phyloP scores from a whole-genome alignment of 495 filamentous ascomycete genomes.

The Penicillium malachiteum region DNA sequence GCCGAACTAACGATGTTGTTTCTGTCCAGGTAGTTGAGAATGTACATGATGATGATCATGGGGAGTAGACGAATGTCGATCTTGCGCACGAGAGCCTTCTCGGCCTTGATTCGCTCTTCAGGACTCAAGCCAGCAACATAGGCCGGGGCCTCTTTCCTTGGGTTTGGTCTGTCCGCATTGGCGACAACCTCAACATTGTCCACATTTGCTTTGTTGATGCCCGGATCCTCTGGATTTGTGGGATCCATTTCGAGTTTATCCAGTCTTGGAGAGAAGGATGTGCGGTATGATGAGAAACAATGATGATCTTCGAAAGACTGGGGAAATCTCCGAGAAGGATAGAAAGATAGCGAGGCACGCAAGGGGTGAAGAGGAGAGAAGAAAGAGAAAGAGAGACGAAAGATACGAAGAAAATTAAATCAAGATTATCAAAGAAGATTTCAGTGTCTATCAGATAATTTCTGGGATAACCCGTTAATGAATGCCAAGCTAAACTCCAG shows the following conservation, averaged over 20 bases:
- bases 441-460: no score
- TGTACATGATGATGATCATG: slow-evolving; percentile 70
- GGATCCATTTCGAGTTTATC: not conserved
- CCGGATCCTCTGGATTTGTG: not conserved
- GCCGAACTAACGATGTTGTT: slow-evolving; percentile 49
- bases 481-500: no score
- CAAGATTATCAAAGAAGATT: no score
- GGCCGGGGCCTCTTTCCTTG: slow-evolving; percentile 44
- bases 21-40: slow-evolving; percentile 79
- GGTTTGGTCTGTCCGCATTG: slow-evolving; percentile 32
- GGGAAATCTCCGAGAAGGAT: not conserved
- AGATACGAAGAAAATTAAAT: no score
- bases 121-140: slow-evolving; percentile 49
- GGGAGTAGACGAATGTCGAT: slow-evolving; percentile 63
- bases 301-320: not conserved
- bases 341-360: not conserved
- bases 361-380: no score
- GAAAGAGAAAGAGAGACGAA: no score
- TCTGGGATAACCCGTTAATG: no score
- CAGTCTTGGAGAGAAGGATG: no score
- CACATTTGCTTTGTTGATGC: slow-evolving; percentile 60
- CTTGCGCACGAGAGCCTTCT: slow-evolving; percentile 57
- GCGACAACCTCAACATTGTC: slow-evolving; percentile 52
- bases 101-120: slow-evolving; percentile 48
- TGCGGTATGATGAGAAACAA: no score